Percentiles rank a stretch among this genome's conserved stretches.
phyloP scores from a whole-genome alignment of 345 rosid species.

The Zanthoxylum bungeanum region DNA sequence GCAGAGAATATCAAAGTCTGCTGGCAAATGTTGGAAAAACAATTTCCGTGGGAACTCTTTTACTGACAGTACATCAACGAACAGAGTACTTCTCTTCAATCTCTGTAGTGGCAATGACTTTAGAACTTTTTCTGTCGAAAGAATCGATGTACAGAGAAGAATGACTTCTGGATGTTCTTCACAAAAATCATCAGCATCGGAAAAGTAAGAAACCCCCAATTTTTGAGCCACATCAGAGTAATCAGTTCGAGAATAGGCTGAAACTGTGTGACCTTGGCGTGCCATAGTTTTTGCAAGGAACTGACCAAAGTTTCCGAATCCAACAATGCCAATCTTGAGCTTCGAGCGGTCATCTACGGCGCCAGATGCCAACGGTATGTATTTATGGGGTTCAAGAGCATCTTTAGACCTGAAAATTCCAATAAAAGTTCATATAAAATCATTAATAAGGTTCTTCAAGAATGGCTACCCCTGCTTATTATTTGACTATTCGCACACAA shows the following conservation, averaged over 20 bases:
- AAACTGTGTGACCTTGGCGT: conserved; percentile 60
- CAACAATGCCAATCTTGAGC: conserved; percentile 71
- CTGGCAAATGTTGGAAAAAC: conserved; percentile 51
- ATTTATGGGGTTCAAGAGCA: conserved; percentile 25
- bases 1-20: conserved; percentile 68
- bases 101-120: conserved; percentile 68
- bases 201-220: conserved; percentile 56
- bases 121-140: conserved; percentile 69
- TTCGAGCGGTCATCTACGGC: conserved; percentile 33
- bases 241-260: conserved; percentile 71
- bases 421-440: not conserved
- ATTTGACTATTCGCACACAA: not conserved
- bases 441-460: no score
- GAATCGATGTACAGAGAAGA: conserved; percentile 71
- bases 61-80: conserved; percentile 87
- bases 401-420: conserved; percentile 33
- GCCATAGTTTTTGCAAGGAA: conserved; percentile 62
- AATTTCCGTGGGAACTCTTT: conserved; percentile 69
- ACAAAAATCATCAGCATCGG: conserved; percentile 60
- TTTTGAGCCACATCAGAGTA: conserved; percentile 50
- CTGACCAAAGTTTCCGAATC: conserved; percentile 83
- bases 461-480: no score
- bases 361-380: conserved; percentile 21
- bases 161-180: conserved; percentile 87
- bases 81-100: conserved; percentile 74